phyloP scores from a whole-genome alignment of 495 filamentous ascomycete species.

The Annulohypoxylon nitens region DNA sequence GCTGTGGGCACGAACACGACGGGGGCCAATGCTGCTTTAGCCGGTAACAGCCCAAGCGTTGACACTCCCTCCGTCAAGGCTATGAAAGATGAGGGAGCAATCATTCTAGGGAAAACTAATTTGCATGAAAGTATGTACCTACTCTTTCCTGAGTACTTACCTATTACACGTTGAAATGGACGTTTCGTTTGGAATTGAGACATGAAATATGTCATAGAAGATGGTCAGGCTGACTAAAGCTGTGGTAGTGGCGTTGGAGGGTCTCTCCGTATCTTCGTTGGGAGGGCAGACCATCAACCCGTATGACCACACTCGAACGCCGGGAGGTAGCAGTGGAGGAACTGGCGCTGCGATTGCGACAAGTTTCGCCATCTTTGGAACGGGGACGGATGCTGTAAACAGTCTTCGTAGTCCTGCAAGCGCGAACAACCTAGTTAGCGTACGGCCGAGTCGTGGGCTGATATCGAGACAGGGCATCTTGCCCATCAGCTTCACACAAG shows the following conservation, averaged over 20 bases:
- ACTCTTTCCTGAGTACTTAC: neutral
- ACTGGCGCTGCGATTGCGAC: conserved; percentile 72
- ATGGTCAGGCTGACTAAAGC: conserved; percentile 19
- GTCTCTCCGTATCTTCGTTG: conserved; percentile 69
- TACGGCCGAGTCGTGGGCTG: conserved; percentile 70
- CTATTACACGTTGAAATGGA: neutral
- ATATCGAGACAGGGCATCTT: conserved; percentile 67
- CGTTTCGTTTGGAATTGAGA: too few relatives aligned
- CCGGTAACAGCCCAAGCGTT: conserved; percentile 55
- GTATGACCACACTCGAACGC: conserved; percentile 71
- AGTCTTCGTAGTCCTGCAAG: conserved; percentile 71
- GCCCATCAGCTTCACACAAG: conserved; percentile 73
- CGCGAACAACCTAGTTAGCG: conserved; percentile 72
- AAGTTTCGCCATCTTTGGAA: conserved; percentile 68
- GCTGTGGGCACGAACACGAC: conserved; percentile 67
- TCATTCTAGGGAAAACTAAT: conserved; percentile 77
- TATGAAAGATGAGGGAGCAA: conserved; percentile 67
- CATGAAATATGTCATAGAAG: too few relatives aligned
- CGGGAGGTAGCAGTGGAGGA: conserved; percentile 74
- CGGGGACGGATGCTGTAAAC: conserved; percentile 75
- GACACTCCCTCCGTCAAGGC: conserved; percentile 67
- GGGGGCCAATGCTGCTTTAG: conserved; percentile 64
- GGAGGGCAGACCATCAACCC: conserved; percentile 75
- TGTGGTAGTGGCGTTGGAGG: conserved; percentile 67
- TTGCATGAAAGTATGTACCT: conserved; percentile 64